Base-by-base conservation (phyloP, 768 basidiomycete species). In the Boletus rubropictus region DNA sequence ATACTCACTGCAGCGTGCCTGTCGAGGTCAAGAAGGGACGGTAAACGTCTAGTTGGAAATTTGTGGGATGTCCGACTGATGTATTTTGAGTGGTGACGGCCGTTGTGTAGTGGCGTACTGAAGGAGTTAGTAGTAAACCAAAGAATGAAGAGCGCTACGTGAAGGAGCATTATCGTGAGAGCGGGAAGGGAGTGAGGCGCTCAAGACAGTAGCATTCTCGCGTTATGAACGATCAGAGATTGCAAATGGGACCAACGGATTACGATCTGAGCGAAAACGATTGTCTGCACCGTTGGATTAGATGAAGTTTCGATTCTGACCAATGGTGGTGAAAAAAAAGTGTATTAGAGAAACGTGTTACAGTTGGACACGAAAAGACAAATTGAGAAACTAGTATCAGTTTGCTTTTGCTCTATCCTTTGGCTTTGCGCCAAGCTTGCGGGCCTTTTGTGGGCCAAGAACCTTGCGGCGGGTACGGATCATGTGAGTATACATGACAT, bases 401-500 rank as follows among this genome's bases (percentile, higher is more conserved):
- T 53, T 52, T 17, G 49, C 42, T 33, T 67, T 65, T 2, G 31
- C 10, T 51, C 61, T 56, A 36, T 53, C 56, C 33, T 70, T 72
- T 29, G 69, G 61, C 48, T 65, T 69, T 35, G 56, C 54, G 17
- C 69, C 68, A 24, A 68, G 61, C 36, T 64, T 69, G 18, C 52
- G 58, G 2, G 68, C 59, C 37, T 49, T 60, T 24, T 65, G 63
- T 0, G 38, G 51, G 4, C 78, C 75, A 32, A 80, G 69, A 9
- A 81, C 76, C 63, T 76, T 82, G 45, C 69, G 61, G 31, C 82
- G 69, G 56, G 78, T 80, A 44, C 64, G 70, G 37, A 79, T 71
- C 81, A 84, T 82, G 61, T 83, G 72, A 32, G 72, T 71, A 61
- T 77, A 81, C 62, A 82, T 70, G 52, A 77, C 65, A 57, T 76